phyloP scores from a whole-genome alignment of 208 protist genomes.

The Borovskyia barvae region DNA sequence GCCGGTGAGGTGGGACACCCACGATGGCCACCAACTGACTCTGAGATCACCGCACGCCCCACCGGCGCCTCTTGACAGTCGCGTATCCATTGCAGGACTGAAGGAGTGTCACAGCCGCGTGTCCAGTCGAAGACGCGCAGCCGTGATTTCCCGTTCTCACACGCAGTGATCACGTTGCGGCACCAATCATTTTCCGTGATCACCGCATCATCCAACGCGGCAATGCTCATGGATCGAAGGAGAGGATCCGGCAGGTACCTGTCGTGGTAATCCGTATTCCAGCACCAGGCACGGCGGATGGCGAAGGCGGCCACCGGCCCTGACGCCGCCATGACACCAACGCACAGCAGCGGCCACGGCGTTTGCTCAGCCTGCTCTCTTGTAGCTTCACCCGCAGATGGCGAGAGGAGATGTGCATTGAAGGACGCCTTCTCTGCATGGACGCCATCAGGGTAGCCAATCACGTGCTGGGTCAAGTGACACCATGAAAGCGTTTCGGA shows the following conservation, averaged over 20 bases:
- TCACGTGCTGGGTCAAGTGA: constrained; percentile 39
- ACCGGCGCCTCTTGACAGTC: not conserved
- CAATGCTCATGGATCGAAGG: constrained; percentile 16
- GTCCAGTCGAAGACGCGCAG: constrained; percentile 28
- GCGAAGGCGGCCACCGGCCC: constrained; percentile 24
- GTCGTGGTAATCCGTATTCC: constrained; percentile 24
- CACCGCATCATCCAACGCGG: constrained; percentile 1
- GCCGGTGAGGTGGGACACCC: no score
- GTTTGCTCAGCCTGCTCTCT: not conserved
- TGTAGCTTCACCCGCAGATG: no score
- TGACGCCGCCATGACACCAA: constrained; percentile 19
- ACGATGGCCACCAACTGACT: no score
- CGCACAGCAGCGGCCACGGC: constrained; percentile 10
- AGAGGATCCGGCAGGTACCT: constrained; percentile 20
- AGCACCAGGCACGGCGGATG: constrained; percentile 21
- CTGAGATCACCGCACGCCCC: no score
- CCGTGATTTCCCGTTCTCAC: not conserved
- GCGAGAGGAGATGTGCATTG: constrained; percentile 32
- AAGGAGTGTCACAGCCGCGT: constrained; percentile 14
- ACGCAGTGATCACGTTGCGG: constrained; percentile 6
- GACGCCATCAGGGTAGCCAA: constrained; percentile 52
- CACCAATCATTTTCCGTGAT: constrained; percentile 7
- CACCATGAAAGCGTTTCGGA: constrained; percentile 44
- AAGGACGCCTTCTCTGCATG: constrained; percentile 36
- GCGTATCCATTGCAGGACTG: constrained; percentile 11